Evolutionary conservation across 768 basidiomycete species (phyloP).

Genomic region (Rhodosporidiobolus sp.): DNA sequence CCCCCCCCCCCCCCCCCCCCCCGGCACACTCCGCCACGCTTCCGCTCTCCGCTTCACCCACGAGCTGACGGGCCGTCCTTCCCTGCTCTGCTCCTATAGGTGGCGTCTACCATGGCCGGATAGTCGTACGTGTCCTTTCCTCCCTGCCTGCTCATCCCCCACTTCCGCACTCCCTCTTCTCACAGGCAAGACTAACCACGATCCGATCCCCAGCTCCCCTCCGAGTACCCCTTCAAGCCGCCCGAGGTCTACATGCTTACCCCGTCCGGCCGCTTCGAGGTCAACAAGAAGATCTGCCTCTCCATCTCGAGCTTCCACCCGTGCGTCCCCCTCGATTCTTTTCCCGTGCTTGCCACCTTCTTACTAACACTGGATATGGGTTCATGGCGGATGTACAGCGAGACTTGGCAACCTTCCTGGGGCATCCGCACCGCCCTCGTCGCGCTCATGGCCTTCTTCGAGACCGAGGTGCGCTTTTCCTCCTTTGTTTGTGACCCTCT

Average conservation of each 20-base stretch:
- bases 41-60: too few species aligned
- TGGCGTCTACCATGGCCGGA: slow-evolving; percentile 89
- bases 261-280: slow-evolving; percentile 93
- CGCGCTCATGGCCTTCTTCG: slow-evolving; percentile 48
- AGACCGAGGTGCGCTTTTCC: slow-evolving; percentile 46
- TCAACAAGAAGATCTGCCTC: slow-evolving; percentile 78
- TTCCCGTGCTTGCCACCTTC: not conserved
- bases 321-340: slow-evolving; percentile 6
- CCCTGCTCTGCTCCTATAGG: slow-evolving; percentile 58
- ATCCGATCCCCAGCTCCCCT: slow-evolving; percentile 59
- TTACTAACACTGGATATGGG: not conserved
- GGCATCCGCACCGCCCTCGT: slow-evolving; percentile 75
- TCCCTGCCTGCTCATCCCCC: not conserved
- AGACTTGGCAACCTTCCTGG: slow-evolving; percentile 98
- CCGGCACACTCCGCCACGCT: not conserved
- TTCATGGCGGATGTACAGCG: slow-evolving; percentile 58
- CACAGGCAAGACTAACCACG: not conserved
- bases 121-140: slow-evolving; percentile 22
- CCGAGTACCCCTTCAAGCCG: slow-evolving; percentile 94
- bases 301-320: slow-evolving; percentile 55
- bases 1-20: not conserved
- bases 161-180: not conserved
- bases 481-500: too few species aligned
- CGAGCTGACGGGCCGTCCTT: too few species aligned
- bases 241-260: slow-evolving; percentile 95